Percentiles rank a stretch among this genome's conserved stretches.
These are phyloP conservation scores for Plantago major DNA, from an alignment of 257 asterid genomes.

Conservation along the genomic window DNA sequence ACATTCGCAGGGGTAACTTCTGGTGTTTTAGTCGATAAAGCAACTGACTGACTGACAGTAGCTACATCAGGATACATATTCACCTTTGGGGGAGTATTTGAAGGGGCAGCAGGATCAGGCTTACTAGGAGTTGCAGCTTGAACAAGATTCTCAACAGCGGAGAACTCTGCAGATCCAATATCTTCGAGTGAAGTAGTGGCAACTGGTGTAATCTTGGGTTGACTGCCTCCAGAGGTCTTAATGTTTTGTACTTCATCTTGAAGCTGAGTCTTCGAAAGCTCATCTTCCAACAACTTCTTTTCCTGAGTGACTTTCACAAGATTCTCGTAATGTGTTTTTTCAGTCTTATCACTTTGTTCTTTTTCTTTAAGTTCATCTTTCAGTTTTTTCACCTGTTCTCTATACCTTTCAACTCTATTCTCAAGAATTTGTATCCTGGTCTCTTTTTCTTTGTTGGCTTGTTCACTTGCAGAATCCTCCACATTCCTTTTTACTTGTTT, in stretches of 20 bases:
- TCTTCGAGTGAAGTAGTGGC: conserved; percentile 62
- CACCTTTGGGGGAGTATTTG: conserved; percentile 41
- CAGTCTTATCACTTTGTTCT: neutral
- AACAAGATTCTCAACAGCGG: conserved; percentile 67
- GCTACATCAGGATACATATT: conserved; percentile 32
- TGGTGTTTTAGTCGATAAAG: conserved; percentile 29
- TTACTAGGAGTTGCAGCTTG: conserved; percentile 40
- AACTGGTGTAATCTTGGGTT: conserved; percentile 45
- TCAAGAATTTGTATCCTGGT: conserved; percentile 73
- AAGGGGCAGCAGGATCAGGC: conserved; percentile 29
- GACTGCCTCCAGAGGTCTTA: conserved; percentile 42
- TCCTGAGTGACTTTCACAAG: conserved; percentile 39
- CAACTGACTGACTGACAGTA: conserved; percentile 31
- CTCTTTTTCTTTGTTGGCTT: conserved; percentile 64
- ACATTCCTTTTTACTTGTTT: conserved; percentile 56
- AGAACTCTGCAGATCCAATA: conserved; percentile 56
- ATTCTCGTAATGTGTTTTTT: conserved; percentile 46
- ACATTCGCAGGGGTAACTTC: conserved; percentile 27
- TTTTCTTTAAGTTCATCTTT: conserved; percentile 46
- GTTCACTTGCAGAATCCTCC: conserved; percentile 58
- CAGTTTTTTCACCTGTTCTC: conserved; percentile 47
- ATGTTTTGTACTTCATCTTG: conserved; percentile 67
- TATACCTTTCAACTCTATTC: conserved; percentile 51
- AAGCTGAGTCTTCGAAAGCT: conserved; percentile 69
- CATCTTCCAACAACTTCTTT: conserved; percentile 38